phyloP scores from a whole-genome alignment of 306 rosid genomes.

The Ceratonia siliqua region DNA sequence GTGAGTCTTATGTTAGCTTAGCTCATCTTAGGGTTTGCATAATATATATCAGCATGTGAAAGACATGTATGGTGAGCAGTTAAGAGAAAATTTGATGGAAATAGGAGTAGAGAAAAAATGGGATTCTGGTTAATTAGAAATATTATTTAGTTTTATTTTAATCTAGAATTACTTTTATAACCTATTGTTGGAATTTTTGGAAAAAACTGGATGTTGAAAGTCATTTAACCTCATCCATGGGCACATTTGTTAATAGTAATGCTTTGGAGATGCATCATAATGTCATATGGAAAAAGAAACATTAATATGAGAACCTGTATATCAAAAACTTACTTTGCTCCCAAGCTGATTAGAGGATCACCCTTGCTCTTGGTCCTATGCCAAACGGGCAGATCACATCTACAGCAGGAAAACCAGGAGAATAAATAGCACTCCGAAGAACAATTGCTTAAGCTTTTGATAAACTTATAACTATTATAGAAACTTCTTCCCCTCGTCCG shows the following conservation, averaged over 20 bases:
- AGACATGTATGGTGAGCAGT: not conserved
- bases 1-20: not conserved
- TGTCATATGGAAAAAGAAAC: not conserved
- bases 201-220: too few relatives aligned
- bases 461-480: not conserved
- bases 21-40: not conserved
- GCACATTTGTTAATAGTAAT: constrained; percentile 1
- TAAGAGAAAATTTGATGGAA: not conserved
- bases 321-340: constrained; percentile 74
- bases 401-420: constrained; percentile 36
- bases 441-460: not conserved
- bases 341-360: constrained; percentile 76
- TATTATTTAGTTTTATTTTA: too few relatives aligned
- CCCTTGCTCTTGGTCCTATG: constrained; percentile 93
- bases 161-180: too few relatives aligned
- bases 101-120: not conserved
- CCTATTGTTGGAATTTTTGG: not conserved
- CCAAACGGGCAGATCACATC: constrained; percentile 87
- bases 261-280: not conserved
- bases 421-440: not conserved
- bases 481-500: too few relatives aligned
- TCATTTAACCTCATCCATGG: not conserved
- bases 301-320: not conserved
- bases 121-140: not conserved
- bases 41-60: not conserved